These are phyloP conservation scores for Mentha longifolia DNA, from an alignment of 257 asterid genomes.

Conservation along the genomic window DNA sequence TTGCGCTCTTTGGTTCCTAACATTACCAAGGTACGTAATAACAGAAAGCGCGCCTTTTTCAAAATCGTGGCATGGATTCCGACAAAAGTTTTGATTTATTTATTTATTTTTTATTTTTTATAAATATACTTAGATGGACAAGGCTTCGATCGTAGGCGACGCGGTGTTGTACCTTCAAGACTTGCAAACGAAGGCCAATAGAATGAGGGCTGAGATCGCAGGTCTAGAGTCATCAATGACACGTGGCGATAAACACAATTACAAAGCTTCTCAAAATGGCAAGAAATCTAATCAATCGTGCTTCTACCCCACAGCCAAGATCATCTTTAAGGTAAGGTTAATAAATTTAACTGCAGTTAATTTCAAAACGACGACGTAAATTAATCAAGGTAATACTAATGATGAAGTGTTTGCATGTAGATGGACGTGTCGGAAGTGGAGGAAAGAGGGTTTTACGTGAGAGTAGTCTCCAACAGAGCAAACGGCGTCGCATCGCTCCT, in stretches of 20 bases:
- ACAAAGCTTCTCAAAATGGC: slow-evolving; percentile 25
- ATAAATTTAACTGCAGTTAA: too few relatives aligned
- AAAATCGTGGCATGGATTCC: background rate
- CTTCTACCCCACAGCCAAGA: slow-evolving; percentile 49
- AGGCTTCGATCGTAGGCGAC: slow-evolving; percentile 84
- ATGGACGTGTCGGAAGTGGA: slow-evolving; percentile 68
- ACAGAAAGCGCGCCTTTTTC: background rate
- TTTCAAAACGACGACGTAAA: too few relatives aligned
- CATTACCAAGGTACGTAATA: slow-evolving; percentile 65
- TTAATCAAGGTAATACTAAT: too few relatives aligned
- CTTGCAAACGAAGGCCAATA: slow-evolving; percentile 61
- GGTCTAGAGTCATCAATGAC: slow-evolving; percentile 43
- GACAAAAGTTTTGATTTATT: background rate
- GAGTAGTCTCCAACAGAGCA: slow-evolving; percentile 51
- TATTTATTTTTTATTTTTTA: too few relatives aligned
- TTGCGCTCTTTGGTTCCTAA: slow-evolving; percentile 82
- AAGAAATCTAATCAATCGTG: slow-evolving; percentile 13
- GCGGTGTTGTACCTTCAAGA: slow-evolving; percentile 69
- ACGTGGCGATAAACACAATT: slow-evolving; percentile 27
- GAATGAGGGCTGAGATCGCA: slow-evolving; percentile 62
- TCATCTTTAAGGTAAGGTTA: slow-evolving; percentile 54
- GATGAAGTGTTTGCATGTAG: too few relatives aligned
- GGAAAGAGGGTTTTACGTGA: slow-evolving; percentile 63
- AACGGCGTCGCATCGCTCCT: slow-evolving; percentile 57
- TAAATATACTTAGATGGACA: slow-evolving; percentile 90